Evolutionary conservation across 2,329 filamentous ascomycete genomes (phyloP), one percentile per base, ranked within the genome.

Genomic region (Geosmithia flava): DNA sequence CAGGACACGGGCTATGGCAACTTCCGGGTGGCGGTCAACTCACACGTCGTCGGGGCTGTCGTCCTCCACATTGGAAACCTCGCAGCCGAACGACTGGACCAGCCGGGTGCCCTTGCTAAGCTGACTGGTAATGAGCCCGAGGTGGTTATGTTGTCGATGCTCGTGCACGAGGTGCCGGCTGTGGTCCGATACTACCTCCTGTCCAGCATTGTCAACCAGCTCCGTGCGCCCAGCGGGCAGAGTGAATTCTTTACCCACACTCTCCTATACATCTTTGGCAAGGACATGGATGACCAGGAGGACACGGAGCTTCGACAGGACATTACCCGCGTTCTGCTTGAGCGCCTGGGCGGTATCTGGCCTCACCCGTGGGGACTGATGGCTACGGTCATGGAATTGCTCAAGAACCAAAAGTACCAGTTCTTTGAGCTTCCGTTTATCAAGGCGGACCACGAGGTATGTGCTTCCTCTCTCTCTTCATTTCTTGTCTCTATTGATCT

Each of bases 331-430:
- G 81, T 96, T 20, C 71, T 98, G 44, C 73, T 96, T 39, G 93
- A 98, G 72, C 81, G 93, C 45, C 72, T 96, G 44, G 79, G 94
- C 51, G 85, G 88, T 20, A 88, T 87, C 63, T 88, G 90, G 68
- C 91, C 91, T 47, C 91, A 97, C 62, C 91, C 94, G 17, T 97
- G 91, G 91, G 94, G 94, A 13, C 70, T 98, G 42, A 83, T 96
- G 62, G 83, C 90, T 53, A 91, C 89, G 37, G 76, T 95, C 52
- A 70, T 93, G 53, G 93, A 97, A 69, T 76, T 98, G 49, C 74
- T 95, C 55, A 94, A 95, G 72, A 96, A 95, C 62, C 83, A 86
- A 48, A 87, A 82, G 60, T 94, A 91, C 65, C 81, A 81, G 59
- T 95, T 98, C 72, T 97, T 94, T 71, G 87, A 93, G 46, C 74